These are phyloP conservation scores for Solanum sejunctum DNA, from an alignment of 257 asterid species.

Conservation along the genomic window DNA sequence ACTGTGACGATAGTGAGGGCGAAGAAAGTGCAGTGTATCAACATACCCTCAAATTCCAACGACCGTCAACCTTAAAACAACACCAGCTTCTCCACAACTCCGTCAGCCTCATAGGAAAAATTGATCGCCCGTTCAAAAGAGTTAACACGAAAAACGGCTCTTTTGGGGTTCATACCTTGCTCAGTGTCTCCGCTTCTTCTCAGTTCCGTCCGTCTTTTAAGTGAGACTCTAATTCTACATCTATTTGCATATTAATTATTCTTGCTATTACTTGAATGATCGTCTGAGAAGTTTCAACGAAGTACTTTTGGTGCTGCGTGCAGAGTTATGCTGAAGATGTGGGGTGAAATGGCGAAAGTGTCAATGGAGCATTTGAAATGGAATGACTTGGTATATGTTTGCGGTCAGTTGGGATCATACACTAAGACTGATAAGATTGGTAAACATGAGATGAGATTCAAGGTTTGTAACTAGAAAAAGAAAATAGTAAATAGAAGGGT, in stretches of 20 bases:
- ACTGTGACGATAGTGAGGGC: conserved; percentile 7
- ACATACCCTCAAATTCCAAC: conserved; percentile 48
- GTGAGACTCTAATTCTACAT: conserved; percentile 18
- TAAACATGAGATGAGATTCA: not conserved
- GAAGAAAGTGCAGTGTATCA: conserved; percentile 43
- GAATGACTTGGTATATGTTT: conserved; percentile 46
- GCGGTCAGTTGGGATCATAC: conserved; percentile 44
- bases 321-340: conserved; percentile 47
- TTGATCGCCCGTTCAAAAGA: conserved; percentile 8
- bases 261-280: not conserved
- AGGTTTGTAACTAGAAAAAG: conserved; percentile 25
- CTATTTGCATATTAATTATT: not conserved
- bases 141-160: not conserved
- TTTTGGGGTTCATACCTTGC: conserved; percentile 29
- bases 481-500: not conserved
- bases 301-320: not conserved
- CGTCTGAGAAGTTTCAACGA: not conserved
- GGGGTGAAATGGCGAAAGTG: conserved; percentile 48
- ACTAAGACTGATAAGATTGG: conserved; percentile 18
- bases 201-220: conserved; percentile 3
- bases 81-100: conserved; percentile 22
- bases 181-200: conserved; percentile 20
- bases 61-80: conserved; percentile 36
- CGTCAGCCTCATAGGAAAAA: conserved; percentile 61
- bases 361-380: conserved; percentile 46